Base-by-base conservation (phyloP, 331 rosid genomes). In the Malus hybrid region DNA sequence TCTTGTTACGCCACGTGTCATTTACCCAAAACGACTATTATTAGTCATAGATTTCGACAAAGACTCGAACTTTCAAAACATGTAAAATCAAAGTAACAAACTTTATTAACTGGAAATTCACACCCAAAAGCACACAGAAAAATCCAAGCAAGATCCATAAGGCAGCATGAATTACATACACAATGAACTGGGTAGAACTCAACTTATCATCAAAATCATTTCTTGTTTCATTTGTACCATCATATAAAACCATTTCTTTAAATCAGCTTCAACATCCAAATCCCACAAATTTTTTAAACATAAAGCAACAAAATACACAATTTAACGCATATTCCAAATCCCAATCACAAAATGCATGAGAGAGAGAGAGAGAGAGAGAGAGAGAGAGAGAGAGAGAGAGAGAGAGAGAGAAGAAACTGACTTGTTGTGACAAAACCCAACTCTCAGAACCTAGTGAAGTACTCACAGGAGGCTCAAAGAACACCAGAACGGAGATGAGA, bases 371-470 rank as follows among this genome's bases (percentile, higher is more conserved):
- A 70, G 12, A 36, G 11, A 36, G 44, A 57, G 5, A 20, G 5
- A 70, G 12, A 36, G 11, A 36, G 44, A 36, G 44, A 36, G 11
- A 36, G 5, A 66, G 42, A 78, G 46, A 66, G 34, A 24, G 24
- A 82, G 78, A 46, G 74, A 78, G 4, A 4, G 3, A 36, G 46
- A 39, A 39, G 46, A 9, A 57, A 77, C 90, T 72, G 34, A 90
- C 96, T 93, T 73, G 82, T 39, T 70, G 82, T 44, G 88, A 80
- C 14, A 56, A 74, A 71, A 73, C 82, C 77, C 83, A 75, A 79
- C 57, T 71, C 80, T 79, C 67, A 58, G 65, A 90, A 92, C 79
- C 89, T 56, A 81, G 56, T 56, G 68, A 79, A 85, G 70, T 64
- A 50, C 55, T 61, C 61, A 61, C 64, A 80, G 77, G 72, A 68